phyloP scores from a whole-genome alignment of 192 early-diverging fungal species.

The Entophlyctis luteolus region DNA sequence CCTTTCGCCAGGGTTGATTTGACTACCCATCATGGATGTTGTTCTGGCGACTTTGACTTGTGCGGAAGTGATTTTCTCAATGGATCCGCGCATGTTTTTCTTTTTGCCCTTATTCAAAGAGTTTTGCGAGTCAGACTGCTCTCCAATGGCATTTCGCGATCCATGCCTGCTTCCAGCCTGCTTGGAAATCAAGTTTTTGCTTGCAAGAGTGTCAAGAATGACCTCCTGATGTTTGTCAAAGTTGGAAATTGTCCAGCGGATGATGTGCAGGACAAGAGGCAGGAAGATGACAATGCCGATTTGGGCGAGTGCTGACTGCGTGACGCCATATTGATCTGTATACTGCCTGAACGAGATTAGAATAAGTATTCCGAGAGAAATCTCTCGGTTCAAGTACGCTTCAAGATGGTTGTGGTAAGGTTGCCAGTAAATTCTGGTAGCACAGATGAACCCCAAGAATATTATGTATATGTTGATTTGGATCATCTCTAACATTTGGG shows the following conservation, averaged over 20 bases:
- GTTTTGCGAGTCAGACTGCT: too few relatives aligned
- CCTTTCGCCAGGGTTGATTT: too few relatives aligned
- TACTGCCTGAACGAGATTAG: conserved; percentile 17
- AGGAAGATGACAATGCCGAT: background rate
- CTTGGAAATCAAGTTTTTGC: too few relatives aligned
- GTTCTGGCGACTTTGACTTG: too few relatives aligned
- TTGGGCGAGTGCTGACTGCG: background rate
- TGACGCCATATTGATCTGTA: background rate
- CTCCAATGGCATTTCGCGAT: too few relatives aligned
- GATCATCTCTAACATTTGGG: background rate
- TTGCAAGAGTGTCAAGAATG: too few relatives aligned
- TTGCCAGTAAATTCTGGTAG: conserved; percentile 18
- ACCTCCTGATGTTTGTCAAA: too few relatives aligned
- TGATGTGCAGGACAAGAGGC: background rate
- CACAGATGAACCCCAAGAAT: conserved; percentile 12
- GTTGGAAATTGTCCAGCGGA: conserved; percentile 11
- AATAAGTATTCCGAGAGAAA: conserved; percentile 5
- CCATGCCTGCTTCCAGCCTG: too few relatives aligned
- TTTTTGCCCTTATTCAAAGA: too few relatives aligned
- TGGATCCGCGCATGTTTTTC: too few relatives aligned
- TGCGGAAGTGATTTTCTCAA: too few relatives aligned
- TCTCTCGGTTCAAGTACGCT: conserved; percentile 26
- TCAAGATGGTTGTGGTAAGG: conserved; percentile 17
- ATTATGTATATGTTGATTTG: conserved; percentile 15
- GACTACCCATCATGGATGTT: too few relatives aligned